phyloP scores from a whole-genome alignment of 2,329 filamentous ascomycete genomes.

The Clonostachys byssicola region DNA sequence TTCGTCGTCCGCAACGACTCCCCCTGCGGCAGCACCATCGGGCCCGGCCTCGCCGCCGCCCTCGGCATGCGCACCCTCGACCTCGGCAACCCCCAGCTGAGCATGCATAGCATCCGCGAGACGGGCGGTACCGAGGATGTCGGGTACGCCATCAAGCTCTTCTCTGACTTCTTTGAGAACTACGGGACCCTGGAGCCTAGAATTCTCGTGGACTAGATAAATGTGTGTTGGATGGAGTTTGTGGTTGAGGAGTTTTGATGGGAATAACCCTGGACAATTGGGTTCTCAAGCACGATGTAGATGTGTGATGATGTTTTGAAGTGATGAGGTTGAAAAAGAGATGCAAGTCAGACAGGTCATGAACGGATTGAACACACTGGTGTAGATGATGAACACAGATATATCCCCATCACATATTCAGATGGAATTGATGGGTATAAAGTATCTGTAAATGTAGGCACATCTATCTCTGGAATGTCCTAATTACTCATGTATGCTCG shows the following conservation, averaged over 20 bases:
- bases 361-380: no score
- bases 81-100: conserved; percentile 88
- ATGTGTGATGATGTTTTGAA: no score
- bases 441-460: no score
- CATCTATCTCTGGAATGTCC: no score
- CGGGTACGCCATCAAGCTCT: conserved; percentile 78
- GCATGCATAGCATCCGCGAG: conserved; percentile 96
- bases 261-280: no score
- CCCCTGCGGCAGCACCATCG: conserved; percentile 92
- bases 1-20: conserved; percentile 97
- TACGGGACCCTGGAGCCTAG: conserved; percentile 80
- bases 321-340: no score
- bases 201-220: conserved; percentile 73
- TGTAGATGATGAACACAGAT: no score
- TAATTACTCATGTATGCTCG: no score
- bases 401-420: no score
- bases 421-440: no score
- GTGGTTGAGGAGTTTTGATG: background rate
- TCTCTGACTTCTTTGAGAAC: conserved; percentile 80
- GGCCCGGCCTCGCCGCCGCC: conserved; percentile 88
- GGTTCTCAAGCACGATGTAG: no score
- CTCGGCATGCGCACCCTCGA: conserved; percentile 87
- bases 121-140: conserved; percentile 87
- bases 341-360: no score
- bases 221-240: background rate